Base-by-base conservation (phyloP, 2,329 filamentous ascomycete genomes). In the Magnaporthales sp. region DNA sequence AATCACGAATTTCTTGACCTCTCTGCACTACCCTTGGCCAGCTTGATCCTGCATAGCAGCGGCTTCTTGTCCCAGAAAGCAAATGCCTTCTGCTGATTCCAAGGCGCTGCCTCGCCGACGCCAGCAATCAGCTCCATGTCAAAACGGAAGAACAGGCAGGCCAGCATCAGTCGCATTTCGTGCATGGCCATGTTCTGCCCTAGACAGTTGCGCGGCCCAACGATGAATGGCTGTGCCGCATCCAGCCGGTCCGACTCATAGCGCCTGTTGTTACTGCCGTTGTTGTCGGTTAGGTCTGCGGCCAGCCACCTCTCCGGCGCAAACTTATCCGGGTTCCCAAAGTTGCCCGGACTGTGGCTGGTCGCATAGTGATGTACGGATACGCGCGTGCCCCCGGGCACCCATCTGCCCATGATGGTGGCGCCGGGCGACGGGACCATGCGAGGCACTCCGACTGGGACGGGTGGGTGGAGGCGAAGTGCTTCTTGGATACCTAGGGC, bases 221-320 rank as follows among this genome's bases (percentile, higher is more conserved):
- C 10, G 22, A 29, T 64, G 63, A 71, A 71, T 6, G 69, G 68
- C 60, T 71, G 67, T 46, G 68, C 26, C 2, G 76, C 77, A 0
- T 78, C 77, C 62, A 75, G 74, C 61, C 75, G 77, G 68, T 85
- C 82, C 19, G 70, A 69, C 78, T 83, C 7, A 72, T 72, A 7
- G 19, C 38, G 38, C 38, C 15, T 46, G 15, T 38, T 15, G 13
- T 11, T 19, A 15, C 13, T 38, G 32, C 1, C 8, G 13, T 8
- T 78, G 32, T n/a, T 7, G 19, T n/a, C 38, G 19, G 38, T 19
- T 19, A 7, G 15, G 4, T 46, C 38, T 6, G 15, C 15, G n/a
- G 38, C 38, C 15, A 46, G 38, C 38, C 38, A 80, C 0, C 78
- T 72, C 66, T 79, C 76, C 0, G 77, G 77, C 2, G 70, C 69